Base-by-base conservation (phyloP, 495 filamentous ascomycete species). In the Diplogelasinospora grovesii region DNA sequence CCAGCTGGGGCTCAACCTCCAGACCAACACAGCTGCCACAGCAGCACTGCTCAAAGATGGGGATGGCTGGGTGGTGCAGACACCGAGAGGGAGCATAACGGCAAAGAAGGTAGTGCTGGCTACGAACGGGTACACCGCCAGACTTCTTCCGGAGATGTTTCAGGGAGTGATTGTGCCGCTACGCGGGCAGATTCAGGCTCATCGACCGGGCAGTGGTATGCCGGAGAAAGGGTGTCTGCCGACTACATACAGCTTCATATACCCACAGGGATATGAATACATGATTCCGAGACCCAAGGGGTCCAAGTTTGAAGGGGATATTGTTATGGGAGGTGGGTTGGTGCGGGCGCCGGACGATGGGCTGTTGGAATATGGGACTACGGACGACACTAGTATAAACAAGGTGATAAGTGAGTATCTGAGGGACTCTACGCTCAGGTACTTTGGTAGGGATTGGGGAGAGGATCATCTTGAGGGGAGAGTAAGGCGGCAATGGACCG, bases 41-140 rank as follows among this genome's bases (percentile, higher is more conserved):
- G 56, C 56, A 5, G 49, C 21, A 15, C 16, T 19, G 27, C 3
- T 48, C 15, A 19, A 28, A 22, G 35, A 21, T 16, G 20, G 18
- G 8, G 38, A 22, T 3, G 45, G 27, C 5, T 78, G 75, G 61
- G 51, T 43, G 8, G 56, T 85, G 0, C 32, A 71, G 19, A 85
- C 82, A 2, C 39, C 56, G 10, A 63, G 77, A 18, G 80, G 79
- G 11, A 55, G 27, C 4, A 73, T 85, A n/a, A 52, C 26, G 6
- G 68, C 82, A 0, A 45, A 45, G 18, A 72, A 68, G 30, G 66
- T 87, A 2, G 65, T 87, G 7, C 54, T 85, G 33, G 84, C 83
- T 19, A 87, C 81, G 22, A 89, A 89, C 41, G 84, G 78, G 16
- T 86, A 86, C 49, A 78, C 81, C 2, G 73, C 78, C 1, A 64